Evolutionary conservation across 768 basidiomycete species (phyloP), one percentile per base, ranked within the genome.

Genomic region (Cyathus striatus): DNA sequence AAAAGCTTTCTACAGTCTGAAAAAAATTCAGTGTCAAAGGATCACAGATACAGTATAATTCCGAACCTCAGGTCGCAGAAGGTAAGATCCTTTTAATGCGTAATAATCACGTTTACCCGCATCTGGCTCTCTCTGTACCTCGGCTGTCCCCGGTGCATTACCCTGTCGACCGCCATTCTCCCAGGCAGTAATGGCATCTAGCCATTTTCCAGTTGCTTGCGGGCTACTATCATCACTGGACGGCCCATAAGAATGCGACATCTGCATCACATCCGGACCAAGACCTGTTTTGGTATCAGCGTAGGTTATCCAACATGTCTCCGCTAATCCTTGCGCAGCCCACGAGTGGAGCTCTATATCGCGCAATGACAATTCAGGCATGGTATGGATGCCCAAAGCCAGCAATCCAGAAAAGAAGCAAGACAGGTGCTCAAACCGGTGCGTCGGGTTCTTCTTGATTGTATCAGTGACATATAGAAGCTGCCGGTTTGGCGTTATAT

Each of bases 361-460:
- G 13, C 45, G 41, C 1, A 48, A 43, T 2, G 70, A 51, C 18
- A 72, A 56, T 21, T 64, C 60, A 18, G 35, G 35, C 13, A 62
- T 63, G 13, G 67, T 69, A 46, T 74, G 61, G 12, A 64, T 75
- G 23, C 81, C 82, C 6, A 84, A 70, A 1, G 79, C 78, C 35
- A 84, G 65, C 7, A 83, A 62, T 3, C 79, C 82, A 0, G 80
- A 78, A 44, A 81, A 68, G 65, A 80, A 83, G 52, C 82, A 84
- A 3, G 78, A 70, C 23, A 82, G 70, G 52, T 84, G 82, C 54
- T 83, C 75, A 42, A 82, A 66, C n/a, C 52, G 63, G 52, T 76
- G 65, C 3, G 64, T 59, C 12, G 74, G 69, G 6, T 36, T 38
- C 16, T 53, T 68, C 25, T 49, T 39, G 5, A 43, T 44, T 10